A percentile compares a stretch with the other conserved stretches of the same genome.
Evolutionary conservation across 768 basidiomycete genomes (phyloP).

Genomic region (Glaciozyma antarctica): DNA sequence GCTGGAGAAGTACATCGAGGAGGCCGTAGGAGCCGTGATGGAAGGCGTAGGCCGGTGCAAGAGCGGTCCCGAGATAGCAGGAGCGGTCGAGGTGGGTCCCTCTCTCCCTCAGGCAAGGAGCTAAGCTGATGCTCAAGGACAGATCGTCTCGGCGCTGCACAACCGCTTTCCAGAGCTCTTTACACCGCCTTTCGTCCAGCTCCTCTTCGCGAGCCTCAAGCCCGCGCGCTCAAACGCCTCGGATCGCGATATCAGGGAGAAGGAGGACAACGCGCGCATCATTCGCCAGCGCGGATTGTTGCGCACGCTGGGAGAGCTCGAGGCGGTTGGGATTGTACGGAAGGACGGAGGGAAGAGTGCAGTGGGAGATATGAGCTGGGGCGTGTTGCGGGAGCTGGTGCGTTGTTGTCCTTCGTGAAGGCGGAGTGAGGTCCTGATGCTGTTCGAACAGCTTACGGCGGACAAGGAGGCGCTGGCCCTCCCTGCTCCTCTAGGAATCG

Average conservation of each 20-base stretch:
- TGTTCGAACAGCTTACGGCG: slow-evolving; percentile 27
- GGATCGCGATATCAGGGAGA: slow-evolving; percentile 55
- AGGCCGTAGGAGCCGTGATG: slow-evolving; percentile 73
- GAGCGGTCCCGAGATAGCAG: slow-evolving; percentile 83
- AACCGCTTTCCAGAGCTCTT: slow-evolving; percentile 73
- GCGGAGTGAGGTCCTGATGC: background rate
- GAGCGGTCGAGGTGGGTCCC: slow-evolving; percentile 69
- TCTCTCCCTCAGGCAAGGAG: background rate
- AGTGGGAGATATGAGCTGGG: slow-evolving; percentile 77
- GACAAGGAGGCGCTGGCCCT: slow-evolving; percentile 34
- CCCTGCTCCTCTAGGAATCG: slow-evolving; percentile 73
- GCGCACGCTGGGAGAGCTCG: slow-evolving; percentile 80
- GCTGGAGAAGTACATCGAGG: slow-evolving; percentile 91
- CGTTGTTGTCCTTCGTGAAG: slow-evolving; percentile 33
- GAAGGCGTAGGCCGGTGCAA: slow-evolving; percentile 83
- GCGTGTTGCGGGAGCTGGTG: slow-evolving; percentile 72
- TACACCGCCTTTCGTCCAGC: slow-evolving; percentile 58
- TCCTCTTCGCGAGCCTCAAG: slow-evolving; percentile 46
- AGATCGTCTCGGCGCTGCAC: slow-evolving; percentile 85
- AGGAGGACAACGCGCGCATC: slow-evolving; percentile 74
- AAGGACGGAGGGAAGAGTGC: slow-evolving; percentile 60
- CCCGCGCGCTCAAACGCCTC: slow-evolving; percentile 49
- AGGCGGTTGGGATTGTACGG: slow-evolving; percentile 71
- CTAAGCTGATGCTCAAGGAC: background rate
- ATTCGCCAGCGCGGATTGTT: slow-evolving; percentile 73